Evolutionary conservation across 2,329 filamentous ascomycete species (phyloP), one percentile per base, ranked within the genome.

Genomic region (Fusarium musae): DNA sequence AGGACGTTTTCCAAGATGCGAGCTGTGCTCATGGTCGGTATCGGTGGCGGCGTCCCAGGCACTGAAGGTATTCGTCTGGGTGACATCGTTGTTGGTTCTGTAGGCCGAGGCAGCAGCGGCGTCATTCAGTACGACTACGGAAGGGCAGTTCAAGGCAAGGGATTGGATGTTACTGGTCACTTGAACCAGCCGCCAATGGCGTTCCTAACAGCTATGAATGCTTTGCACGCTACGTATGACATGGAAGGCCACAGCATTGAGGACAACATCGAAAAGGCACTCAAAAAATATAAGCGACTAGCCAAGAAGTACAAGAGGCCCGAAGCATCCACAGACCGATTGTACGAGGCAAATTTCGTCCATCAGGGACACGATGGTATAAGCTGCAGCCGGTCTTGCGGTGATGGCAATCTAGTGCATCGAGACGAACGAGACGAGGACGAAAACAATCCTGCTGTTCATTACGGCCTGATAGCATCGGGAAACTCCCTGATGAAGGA

Each of bases 331-430:
- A n/a, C n/a, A n/a, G n/a, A n/a, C n/a, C n/a, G n/a, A 2, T 6
- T 49, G 0, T 49, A 49, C 5, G 0, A n/a, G 6, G 9, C 21
- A 5, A 1, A 10, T 2, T 6, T 0, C 9, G 0, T 12, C 1
- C 46, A 49, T 17, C 0, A 6, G 0, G 28, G 7, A 17, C 1
- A 3, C 21, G 2, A 49, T 3, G 21, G 28, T 1, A 0, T 6
- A 3, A 0, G 0, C 0, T 49, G 46, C 0, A 6, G 5, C 10
- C 0, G 2, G 1, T 9, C 3, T 0, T 49, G 46, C 1, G 0
- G 13, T 0, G 21, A n/a, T n/a, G 10, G 17, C 3, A 12, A 3
- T 0, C 21, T 49, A 0, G 5, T 49, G 5, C 15, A 3, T 2
- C 15, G 47, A 1, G 5, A 17, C 3, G 3, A 23, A 2, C 7